Conservation (phyloP, 1,284 basidiomycete species). For the Peniophora sp. region DNA sequence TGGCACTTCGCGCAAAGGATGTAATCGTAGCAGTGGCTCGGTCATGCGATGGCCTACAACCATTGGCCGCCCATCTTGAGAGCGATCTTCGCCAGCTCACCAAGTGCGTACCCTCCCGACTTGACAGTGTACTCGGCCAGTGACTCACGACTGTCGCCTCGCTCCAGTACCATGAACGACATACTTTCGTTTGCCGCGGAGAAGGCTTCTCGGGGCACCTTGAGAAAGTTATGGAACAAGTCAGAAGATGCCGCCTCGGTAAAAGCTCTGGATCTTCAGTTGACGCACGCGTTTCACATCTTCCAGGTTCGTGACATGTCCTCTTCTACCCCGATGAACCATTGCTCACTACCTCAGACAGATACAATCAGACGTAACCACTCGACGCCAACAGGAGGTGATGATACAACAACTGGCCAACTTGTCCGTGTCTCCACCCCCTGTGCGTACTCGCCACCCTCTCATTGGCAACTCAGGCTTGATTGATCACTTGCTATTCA, state of each 20-base stretch:
- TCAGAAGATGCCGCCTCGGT: background rate
- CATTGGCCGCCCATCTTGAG: background rate
- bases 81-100: background rate
- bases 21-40: background rate
- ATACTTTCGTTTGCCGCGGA: background rate
- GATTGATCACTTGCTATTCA: background rate
- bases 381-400: no score
- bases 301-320: background rate
- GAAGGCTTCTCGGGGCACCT: background rate
- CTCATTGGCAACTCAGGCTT: background rate
- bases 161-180: background rate
- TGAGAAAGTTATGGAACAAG: background rate
- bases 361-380: background rate
- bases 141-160: background rate
- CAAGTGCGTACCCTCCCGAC: background rate
- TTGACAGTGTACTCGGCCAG: background rate
- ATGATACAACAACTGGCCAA: no score
- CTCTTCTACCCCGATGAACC: background rate
- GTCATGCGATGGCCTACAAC: background rate
- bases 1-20: background rate
- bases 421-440: background rate
- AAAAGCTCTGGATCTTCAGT: background rate
- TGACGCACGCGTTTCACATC: background rate
- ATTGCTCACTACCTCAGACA: background rate
- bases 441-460: background rate